These are phyloP conservation scores for Pseudoscleropodium purum DNA, from an alignment of 225 moss, liverwort and hornwort genomes.

Conservation along the genomic window DNA sequence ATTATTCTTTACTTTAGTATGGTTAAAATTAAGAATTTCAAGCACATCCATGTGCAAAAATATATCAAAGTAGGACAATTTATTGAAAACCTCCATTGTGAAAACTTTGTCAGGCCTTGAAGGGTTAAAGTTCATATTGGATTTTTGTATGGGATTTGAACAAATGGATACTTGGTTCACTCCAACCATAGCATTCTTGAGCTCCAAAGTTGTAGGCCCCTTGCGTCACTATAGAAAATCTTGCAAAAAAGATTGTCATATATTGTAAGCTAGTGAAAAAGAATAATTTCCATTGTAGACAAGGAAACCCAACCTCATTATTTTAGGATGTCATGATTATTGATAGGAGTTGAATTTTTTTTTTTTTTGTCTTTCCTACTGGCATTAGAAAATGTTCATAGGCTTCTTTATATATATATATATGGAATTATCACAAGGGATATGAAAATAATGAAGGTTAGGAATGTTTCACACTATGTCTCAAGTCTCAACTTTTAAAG, in stretches of 20 bases:
- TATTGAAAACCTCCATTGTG: no score
- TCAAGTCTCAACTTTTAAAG: fast-evolving
- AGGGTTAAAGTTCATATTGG: fast-evolving
- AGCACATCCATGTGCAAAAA: no score
- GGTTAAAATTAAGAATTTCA: no score
- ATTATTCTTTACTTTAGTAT: no score
- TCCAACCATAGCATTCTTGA: not conserved
- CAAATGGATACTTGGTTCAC: not conserved
- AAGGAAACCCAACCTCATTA: not conserved
- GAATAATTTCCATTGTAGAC: not conserved
- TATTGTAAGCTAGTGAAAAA: not conserved
- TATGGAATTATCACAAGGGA: not conserved
- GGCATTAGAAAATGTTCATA: not conserved
- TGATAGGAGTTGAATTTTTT: no score
- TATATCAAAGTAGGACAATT: no score
- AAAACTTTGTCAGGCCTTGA: no score
- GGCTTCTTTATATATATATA: not conserved
- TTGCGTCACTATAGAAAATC: not conserved
- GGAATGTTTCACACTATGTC: not conserved
- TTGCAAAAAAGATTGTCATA: not conserved
- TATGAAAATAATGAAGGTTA: not conserved
- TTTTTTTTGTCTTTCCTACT: not conserved
- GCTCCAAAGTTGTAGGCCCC: fast-evolving
- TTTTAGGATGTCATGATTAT: not conserved
- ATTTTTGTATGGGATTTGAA: no score